These are phyloP conservation scores for Mycena polygramma DNA, from an alignment of 768 basidiomycete genomes.

Conservation along the genomic window DNA sequence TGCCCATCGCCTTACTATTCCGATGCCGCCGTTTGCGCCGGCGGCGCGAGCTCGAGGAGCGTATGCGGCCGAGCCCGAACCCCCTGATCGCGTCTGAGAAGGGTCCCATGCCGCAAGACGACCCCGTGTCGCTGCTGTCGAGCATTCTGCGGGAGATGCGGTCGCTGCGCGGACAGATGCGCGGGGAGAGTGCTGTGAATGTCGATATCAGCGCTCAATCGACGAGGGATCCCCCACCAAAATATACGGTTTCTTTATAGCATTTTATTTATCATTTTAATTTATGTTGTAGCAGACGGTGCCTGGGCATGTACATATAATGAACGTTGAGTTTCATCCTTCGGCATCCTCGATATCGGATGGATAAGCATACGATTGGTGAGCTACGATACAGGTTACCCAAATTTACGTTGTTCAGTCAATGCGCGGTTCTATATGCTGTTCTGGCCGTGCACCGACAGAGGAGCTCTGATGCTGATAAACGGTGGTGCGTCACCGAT, in stretches of 20 bases:
- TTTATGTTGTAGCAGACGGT: too few species aligned
- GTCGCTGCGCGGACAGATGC: not conserved
- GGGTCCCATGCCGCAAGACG: not conserved
- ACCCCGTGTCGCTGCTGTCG: not conserved
- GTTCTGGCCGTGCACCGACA: conserved; percentile 10
- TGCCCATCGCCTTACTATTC: not conserved
- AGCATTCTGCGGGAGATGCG: not conserved
- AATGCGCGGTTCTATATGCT: conserved; percentile 17
- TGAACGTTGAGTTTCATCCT: too few species aligned
- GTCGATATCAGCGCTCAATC: too few species aligned
- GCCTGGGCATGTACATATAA: too few species aligned
- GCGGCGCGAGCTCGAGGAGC: not conserved
- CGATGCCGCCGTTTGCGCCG: not conserved
- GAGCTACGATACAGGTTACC: too few species aligned
- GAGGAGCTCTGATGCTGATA: conserved; percentile 24
- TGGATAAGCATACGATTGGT: too few species aligned
- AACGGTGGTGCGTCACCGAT: not conserved
- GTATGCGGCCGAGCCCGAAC: not conserved
- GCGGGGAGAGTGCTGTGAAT: not conserved
- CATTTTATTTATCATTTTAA: too few species aligned
- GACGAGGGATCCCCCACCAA: too few species aligned
- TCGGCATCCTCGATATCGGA: too few species aligned
- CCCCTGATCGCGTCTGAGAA: not conserved
- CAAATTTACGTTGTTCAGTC: not conserved
- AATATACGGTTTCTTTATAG: too few species aligned